These are phyloP conservation scores for Gracilaria domingensis DNA, from an alignment of 23 red algal species.

Conservation along the genomic window DNA sequence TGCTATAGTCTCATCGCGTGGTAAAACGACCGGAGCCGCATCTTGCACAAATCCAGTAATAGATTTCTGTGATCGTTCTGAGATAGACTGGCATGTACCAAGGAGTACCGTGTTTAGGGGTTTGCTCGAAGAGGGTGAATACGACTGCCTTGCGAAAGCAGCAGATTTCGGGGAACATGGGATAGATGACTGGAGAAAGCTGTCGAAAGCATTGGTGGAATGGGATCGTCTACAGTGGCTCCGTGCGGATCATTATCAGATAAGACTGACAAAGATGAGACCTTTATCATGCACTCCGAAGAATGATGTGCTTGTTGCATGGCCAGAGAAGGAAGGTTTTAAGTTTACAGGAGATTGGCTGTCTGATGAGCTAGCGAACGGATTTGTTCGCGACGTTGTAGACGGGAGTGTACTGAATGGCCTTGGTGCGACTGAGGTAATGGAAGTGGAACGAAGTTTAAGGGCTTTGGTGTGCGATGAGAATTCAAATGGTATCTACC, in stretches of 20 bases:
- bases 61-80: slow-evolving; percentile 7
- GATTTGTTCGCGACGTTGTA: slow-evolving; percentile 37
- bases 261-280: slow-evolving; percentile 64
- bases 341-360: background rate
- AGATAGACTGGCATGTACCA: slow-evolving; percentile 9
- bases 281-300: slow-evolving; percentile 71
- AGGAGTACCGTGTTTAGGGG: slow-evolving; percentile 5
- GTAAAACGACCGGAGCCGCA: background rate
- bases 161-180: slow-evolving; percentile 58
- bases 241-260: slow-evolving; percentile 14
- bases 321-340: slow-evolving; percentile 30
- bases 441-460: slow-evolving; percentile 38
- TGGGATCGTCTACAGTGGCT: slow-evolving; percentile 56
- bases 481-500: slow-evolving; percentile 4
- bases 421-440: slow-evolving; percentile 28
- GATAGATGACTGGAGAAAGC: slow-evolving; percentile 50
- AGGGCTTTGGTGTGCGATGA: slow-evolving; percentile 28
- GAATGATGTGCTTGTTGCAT: slow-evolving; percentile 79
- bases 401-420: slow-evolving; percentile 50
- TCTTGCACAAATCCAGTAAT: background rate
- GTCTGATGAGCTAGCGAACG: slow-evolving; percentile 27
- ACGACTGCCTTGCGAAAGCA: slow-evolving; percentile 38
- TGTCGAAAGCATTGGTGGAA: slow-evolving; percentile 72
- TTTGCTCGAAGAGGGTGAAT: slow-evolving; percentile 38
- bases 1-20: slow-evolving; percentile 35